Conservation (phyloP, 345 rosid species). For the Lenwebbia sp. region DNA sequence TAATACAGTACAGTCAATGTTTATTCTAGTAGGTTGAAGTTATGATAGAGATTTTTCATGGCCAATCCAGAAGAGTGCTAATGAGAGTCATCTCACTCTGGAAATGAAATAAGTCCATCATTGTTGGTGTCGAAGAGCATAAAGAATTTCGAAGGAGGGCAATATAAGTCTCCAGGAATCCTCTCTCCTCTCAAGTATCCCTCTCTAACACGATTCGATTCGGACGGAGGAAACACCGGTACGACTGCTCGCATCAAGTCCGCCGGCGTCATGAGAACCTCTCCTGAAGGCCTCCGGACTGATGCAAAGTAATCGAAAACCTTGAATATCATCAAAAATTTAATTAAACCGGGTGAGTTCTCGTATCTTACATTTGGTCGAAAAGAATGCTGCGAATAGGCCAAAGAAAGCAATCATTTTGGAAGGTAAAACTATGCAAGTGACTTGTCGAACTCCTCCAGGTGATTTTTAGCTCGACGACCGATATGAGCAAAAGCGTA, state of each 20-base stretch:
- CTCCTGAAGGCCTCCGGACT: constrained; percentile 24
- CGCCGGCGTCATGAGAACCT: constrained; percentile 43
- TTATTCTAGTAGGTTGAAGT: background rate
- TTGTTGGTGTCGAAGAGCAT: constrained; percentile 58
- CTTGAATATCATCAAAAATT: constrained; percentile 1
- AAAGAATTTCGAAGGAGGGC: constrained; percentile 49
- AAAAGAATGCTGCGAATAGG: background rate
- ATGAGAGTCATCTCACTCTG: constrained; percentile 29
- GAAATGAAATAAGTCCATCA: constrained; percentile 57
- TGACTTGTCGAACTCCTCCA: background rate
- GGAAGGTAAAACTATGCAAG: background rate
- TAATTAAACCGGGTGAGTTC: background rate
- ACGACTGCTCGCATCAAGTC: constrained; percentile 74
- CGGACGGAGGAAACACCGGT: constrained; percentile 68
- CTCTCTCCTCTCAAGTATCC: constrained; percentile 41
- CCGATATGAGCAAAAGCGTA: background rate
- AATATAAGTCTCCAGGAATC: constrained; percentile 36
- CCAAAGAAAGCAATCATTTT: background rate
- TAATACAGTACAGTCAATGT: background rate
- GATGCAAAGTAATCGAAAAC: constrained; percentile 64
- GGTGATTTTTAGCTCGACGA: background rate
- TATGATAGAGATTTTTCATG: background rate
- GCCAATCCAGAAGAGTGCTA: background rate
- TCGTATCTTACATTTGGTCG: background rate
- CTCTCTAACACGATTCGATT: constrained; percentile 41